These are phyloP conservation scores for Fusarium lateritium DNA, from an alignment of 2,329 filamentous ascomycete species.

Conservation along the genomic window DNA sequence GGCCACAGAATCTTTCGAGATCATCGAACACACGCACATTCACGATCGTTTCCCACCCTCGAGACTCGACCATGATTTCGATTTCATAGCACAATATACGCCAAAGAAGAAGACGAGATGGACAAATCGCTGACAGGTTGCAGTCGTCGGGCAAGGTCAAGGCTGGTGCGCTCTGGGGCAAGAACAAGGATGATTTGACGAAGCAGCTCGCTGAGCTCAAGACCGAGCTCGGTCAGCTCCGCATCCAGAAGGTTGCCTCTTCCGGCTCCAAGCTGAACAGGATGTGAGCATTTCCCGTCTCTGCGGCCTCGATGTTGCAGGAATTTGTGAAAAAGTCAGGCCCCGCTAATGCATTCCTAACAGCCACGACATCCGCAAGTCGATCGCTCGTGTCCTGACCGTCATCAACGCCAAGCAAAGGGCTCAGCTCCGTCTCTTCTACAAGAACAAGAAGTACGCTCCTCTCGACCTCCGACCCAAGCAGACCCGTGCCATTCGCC, in stretches of 20 bases:
- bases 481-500: conserved; percentile 97
- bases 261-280: conserved; percentile 96
- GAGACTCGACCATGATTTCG: conserved; percentile 32
- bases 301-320: conserved; percentile 10
- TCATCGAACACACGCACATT: conserved; percentile 36
- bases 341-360: conserved; percentile 46
- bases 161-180: conserved; percentile 96
- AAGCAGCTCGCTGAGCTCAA: conserved; percentile 97
- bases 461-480: conserved; percentile 98
- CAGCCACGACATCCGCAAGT: conserved; percentile 99
- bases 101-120: conserved; percentile 27
- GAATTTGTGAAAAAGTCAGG: conserved; percentile 5
- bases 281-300: conserved; percentile 76
- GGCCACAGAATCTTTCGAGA: conserved; percentile 34
- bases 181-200: conserved; percentile 98
- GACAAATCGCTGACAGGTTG: conserved; percentile 52
- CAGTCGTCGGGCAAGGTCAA: conserved; percentile 81
- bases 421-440: conserved; percentile 97
- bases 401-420: conserved; percentile 99
- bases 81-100: conserved; percentile 27
- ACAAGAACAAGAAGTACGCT: conserved; percentile 99
- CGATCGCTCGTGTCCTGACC: conserved; percentile 98
- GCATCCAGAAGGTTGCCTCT: conserved; percentile 98
- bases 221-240: conserved; percentile 94
- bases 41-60: conserved; percentile 40